Conservation (phyloP, 2,329 filamentous ascomycete species). For the Xylariaceae sp. region DNA sequence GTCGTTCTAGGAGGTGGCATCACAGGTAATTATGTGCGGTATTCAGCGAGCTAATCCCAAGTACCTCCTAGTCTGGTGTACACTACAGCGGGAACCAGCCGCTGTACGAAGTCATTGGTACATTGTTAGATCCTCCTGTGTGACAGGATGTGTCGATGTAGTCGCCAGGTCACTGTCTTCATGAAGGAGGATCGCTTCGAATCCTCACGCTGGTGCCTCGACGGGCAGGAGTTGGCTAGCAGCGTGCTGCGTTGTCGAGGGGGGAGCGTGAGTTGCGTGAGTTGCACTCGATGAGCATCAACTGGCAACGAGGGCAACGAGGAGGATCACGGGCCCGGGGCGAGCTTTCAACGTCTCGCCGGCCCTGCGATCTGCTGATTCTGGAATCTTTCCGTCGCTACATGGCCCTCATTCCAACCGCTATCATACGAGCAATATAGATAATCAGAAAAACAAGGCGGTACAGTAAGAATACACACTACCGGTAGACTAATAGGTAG, state of each 20-base stretch:
- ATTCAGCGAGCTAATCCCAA: background rate
- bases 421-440: background rate
- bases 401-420: background rate
- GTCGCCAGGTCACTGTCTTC: too few species aligned
- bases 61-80: background rate
- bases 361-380: background rate
- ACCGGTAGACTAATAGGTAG: too few species aligned
- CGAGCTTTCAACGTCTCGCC: too few species aligned
- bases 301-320: background rate
- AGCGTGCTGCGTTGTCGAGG: background rate
- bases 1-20: background rate
- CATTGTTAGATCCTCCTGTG: background rate
- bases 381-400: background rate
- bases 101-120: background rate
- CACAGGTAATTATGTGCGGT: background rate
- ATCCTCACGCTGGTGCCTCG: background rate
- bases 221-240: too few species aligned
- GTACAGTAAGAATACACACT: background rate
- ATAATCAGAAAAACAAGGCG: background rate
- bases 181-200: background rate
- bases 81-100: background rate
- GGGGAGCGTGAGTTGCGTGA: background rate
- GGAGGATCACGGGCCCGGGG: too few species aligned
- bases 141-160: background rate
- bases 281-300: background rate